Base-by-base conservation (phyloP, 2,329 filamentous ascomycete species). In the Tolypocladium ophioglossoides region DNA sequence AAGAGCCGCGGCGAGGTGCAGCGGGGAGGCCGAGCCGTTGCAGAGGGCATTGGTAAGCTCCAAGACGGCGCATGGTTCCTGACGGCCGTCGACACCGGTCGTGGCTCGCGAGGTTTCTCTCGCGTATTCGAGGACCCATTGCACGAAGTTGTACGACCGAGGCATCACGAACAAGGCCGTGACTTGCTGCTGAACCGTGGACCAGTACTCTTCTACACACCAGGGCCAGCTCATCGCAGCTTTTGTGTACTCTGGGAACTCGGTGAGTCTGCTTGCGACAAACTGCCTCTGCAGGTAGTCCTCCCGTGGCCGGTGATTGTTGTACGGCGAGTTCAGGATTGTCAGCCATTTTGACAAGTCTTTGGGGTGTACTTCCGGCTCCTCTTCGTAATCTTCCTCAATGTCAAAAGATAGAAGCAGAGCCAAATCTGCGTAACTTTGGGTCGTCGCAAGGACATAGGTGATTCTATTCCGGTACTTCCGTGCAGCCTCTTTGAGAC, bases 51-150 rank as follows among this genome's bases (percentile, higher is more conserved):
- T 60, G 30, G 67, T 68, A 4, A 72, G 60, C 22, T 63, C 62
- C 10, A 67, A 46, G 4, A 66, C 55, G 11, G 56, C 56, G n/a
- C 58, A 58, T 24, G 59, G 55, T 0, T 63, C 61, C 0, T 63
- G 39, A 2, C 63, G 61, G 11, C 60, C 34, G 7, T 52, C 27
- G 11, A 54, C 56, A 1, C 58, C 56, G 1, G 70, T 68, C 52
- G 60, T 68, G 2, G 56, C 62, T 22, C 63, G 58, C 52, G 61
- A 69, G 2, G 56, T 63, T 22, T 63, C 58, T 22, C 65, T 60
- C 1, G 63, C 64, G 54, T 68, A 71, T 47, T 71, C 68, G 22
- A 72, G 54, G 3, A 61, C 59, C 70, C 70, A 72, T 22, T 71
- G 69, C 11, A 66, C 62, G 35, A 72, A 70, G 55, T 64, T 68